These are phyloP conservation scores for Bonia amplexicaulis DNA, from an alignment of 176 grass and related monocot genomes.

Conservation along the genomic window DNA sequence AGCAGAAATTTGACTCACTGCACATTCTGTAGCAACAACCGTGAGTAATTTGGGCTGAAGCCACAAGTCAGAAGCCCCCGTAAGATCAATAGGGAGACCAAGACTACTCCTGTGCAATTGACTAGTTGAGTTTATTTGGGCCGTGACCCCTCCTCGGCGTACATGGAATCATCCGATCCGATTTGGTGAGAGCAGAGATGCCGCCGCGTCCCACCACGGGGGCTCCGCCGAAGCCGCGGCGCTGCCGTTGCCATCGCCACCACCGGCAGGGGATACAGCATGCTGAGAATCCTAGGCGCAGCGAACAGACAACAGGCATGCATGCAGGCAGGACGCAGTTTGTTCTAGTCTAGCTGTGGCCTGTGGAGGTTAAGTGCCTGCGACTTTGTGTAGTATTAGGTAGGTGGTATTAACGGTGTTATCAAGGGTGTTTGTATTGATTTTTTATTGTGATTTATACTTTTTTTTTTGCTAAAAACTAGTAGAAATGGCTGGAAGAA, in stretches of 20 bases:
- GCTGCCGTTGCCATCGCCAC: neutral
- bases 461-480: too few species aligned
- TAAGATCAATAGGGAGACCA: neutral
- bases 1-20: too few species aligned
- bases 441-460: accelerated
- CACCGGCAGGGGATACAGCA: constrained; percentile 24
- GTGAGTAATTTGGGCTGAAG: too few species aligned
- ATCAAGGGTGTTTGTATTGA: too few species aligned
- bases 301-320: neutral
- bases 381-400: neutral
- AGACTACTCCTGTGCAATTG: neutral
- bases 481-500: too few species aligned
- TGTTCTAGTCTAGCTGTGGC: neutral
- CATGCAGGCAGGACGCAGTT: neutral
- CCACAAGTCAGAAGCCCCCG: too few species aligned
- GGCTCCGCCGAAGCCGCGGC: neutral
- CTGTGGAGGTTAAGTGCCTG: neutral
- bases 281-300: constrained; percentile 22
- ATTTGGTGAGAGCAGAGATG: neutral
- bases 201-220: neutral
- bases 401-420: neutral
- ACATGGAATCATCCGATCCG: neutral
- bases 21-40: too few species aligned
- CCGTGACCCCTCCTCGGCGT: neutral
- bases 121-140: neutral